Base-by-base conservation (phyloP, 2,329 filamentous ascomycete genomes). In the Botryosphaeria dothidea region DNA sequence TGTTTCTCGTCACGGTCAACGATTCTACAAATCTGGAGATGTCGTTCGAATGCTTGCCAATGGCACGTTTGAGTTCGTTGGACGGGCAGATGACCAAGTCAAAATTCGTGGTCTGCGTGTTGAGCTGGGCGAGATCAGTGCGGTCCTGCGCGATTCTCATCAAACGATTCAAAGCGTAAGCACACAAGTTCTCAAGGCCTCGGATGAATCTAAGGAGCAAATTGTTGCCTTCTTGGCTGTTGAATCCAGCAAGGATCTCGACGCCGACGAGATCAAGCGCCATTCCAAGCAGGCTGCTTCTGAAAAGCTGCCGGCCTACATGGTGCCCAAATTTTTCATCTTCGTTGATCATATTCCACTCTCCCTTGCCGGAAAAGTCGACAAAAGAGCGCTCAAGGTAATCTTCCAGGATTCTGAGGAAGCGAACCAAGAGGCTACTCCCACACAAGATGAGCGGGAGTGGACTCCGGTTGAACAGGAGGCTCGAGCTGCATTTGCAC, bases 401-500 rank as follows among this genome's bases (percentile, higher is more conserved):
- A 69, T 74, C 4, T 80, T 80, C 67, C 65, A 67, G 21, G 57
- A 71, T 15, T 68, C 58, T 21, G 62, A 62, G 1, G 69, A 71
- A 13, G 49, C 52, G 1, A 64, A 48, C 2, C 13, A n/a, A 5
- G 43, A 58, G 0, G 67, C 68, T 25, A 65, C 57, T 1, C 17
- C 31, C 19, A 13, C 36, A 3, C 27, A 66, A 13, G 46, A 69
- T 11, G 51, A 66, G 6, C 65, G 74, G 38, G 58, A 69, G 3
- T 90, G 87, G 86, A 83, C 79, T 1, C 68, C 78, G 1, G 70
- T 80, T 0, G 88, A 92, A 70, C 68, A 68, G 0, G 70, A 73
- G 3, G 81, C 93, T 41, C 84, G 88, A 4, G 71, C 81, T 0
- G 80, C 87, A 0, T 75, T 93, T 19, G 82, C 86, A 0, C 78